Evolutionary conservation across 306 rosid species (phyloP).

Genomic region (Quercus ilex): DNA sequence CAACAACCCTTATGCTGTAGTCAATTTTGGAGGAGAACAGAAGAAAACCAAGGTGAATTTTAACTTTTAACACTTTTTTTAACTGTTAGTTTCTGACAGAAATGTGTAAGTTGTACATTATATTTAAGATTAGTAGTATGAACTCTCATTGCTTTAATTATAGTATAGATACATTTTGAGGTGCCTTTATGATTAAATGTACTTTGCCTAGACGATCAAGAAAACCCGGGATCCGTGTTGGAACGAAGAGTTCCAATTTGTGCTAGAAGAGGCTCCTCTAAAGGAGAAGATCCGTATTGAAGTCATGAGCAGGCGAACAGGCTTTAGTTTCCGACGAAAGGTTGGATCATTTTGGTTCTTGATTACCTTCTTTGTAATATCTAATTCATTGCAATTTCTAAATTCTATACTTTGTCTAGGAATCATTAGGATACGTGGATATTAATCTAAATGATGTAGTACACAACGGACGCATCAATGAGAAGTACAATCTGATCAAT

Average conservation of each 20-base stretch:
- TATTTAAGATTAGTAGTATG: not conserved
- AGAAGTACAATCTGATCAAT: slow-evolving; percentile 28
- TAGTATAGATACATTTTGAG: not conserved
- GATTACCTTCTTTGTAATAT: not conserved
- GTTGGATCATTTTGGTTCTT: not conserved
- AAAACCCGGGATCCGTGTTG: slow-evolving; percentile 23
- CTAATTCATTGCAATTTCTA: not conserved
- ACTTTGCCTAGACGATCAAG: slow-evolving; percentile 10
- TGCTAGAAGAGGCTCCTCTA: slow-evolving; percentile 21
- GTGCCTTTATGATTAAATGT: not conserved
- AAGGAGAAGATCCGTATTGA: slow-evolving; percentile 27
- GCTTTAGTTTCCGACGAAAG: slow-evolving; percentile 1
- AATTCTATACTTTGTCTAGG: not conserved
- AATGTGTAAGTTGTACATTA: not conserved
- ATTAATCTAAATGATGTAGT: slow-evolving; percentile 29
- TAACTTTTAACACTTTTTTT: not conserved
- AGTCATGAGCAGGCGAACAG: slow-evolving; percentile 13
- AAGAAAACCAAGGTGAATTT: slow-evolving; percentile 26
- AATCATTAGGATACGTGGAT: slow-evolving; percentile 16
- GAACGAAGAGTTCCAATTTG: slow-evolving; percentile 32
- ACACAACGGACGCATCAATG: slow-evolving; percentile 21
- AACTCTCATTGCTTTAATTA: not conserved
- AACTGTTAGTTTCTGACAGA: not conserved
- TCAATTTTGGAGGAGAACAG: slow-evolving; percentile 17
- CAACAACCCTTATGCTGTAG: slow-evolving; percentile 23